A percentile compares a stretch with the other conserved stretches of the same genome.
Evolutionary conservation across 768 basidiomycete species (phyloP).

Genomic region (Hericium rajendrae): DNA sequence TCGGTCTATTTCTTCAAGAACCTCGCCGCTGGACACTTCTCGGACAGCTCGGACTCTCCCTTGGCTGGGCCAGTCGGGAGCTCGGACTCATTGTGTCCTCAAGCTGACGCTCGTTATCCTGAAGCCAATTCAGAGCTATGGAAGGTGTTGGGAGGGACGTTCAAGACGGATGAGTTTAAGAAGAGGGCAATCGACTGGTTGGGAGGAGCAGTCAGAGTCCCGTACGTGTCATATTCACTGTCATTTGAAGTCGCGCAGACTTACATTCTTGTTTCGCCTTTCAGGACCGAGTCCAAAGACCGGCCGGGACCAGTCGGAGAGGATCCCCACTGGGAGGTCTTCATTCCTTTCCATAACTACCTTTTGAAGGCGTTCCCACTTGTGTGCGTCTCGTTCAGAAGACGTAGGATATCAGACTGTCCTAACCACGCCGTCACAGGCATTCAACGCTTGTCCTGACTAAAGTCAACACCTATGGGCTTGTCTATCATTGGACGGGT

Average conservation of each 20-base stretch:
- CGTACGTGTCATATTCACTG: slow-evolving; percentile 24
- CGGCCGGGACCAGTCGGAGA: slow-evolving; percentile 36
- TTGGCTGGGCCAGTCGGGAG: not conserved
- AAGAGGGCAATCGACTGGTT: slow-evolving; percentile 27
- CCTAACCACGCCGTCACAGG: slow-evolving; percentile 18
- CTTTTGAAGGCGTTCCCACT: slow-evolving; percentile 48
- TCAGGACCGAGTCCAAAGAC: slow-evolving; percentile 44
- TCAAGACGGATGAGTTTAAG: slow-evolving; percentile 27
- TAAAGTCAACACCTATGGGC: slow-evolving; percentile 50
- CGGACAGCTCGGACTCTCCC: not conserved
- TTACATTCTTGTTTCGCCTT: slow-evolving; percentile 23
- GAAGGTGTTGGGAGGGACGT: slow-evolving; percentile 19
- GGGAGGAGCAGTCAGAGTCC: slow-evolving; percentile 30
- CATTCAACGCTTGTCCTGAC: slow-evolving; percentile 41
- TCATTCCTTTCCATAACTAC: slow-evolving; percentile 29
- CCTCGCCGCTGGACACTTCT: not conserved
- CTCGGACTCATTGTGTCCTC: slow-evolving; percentile 8
- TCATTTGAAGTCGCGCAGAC: slow-evolving; percentile 28
- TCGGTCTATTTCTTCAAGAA: not conserved
- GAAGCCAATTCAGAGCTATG: slow-evolving; percentile 23
- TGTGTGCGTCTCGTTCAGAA: slow-evolving; percentile 30
- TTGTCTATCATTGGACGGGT: slow-evolving; percentile 55
- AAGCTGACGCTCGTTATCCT: slow-evolving; percentile 23
- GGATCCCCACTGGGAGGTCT: slow-evolving; percentile 37
- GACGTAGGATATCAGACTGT: too few species aligned